These are phyloP conservation scores for Penstemon eatonii DNA, from an alignment of 257 asterid species.

Conservation along the genomic window DNA sequence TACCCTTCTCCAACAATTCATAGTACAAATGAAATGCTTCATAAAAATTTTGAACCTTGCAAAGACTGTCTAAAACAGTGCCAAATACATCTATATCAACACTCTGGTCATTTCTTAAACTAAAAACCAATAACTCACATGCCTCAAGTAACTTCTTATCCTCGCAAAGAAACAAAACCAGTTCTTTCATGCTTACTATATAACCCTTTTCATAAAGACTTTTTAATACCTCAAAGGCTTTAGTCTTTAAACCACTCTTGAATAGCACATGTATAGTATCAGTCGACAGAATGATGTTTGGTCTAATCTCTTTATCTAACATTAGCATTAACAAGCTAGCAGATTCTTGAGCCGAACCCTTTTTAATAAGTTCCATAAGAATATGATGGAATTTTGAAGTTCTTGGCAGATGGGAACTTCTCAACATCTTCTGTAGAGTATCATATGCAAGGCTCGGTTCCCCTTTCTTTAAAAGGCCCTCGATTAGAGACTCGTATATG, in stretches of 20 bases:
- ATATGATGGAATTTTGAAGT: slow-evolving; percentile 63
- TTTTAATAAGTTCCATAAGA: slow-evolving; percentile 53
- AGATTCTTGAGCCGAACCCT: slow-evolving; percentile 54
- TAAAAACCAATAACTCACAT: slow-evolving; percentile 43
- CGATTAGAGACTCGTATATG: slow-evolving; percentile 55
- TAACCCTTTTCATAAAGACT: slow-evolving; percentile 58
- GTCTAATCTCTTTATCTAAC: slow-evolving; percentile 66
- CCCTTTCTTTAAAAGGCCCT: slow-evolving; percentile 49
- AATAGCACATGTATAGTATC: slow-evolving; percentile 51
- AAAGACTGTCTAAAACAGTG: slow-evolving; percentile 49
- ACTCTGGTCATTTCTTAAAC: slow-evolving; percentile 51
- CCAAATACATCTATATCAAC: slow-evolving; percentile 33
- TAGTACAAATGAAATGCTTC: slow-evolving; percentile 74
- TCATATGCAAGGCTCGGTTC: slow-evolving; percentile 57
- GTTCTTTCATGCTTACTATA: slow-evolving; percentile 47
- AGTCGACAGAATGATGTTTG: slow-evolving; percentile 59
- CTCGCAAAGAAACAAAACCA: slow-evolving; percentile 54
- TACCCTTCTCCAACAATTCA: slow-evolving; percentile 61
- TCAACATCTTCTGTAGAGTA: slow-evolving; percentile 66
- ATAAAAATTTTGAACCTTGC: slow-evolving; percentile 35
- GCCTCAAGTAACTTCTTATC: slow-evolving; percentile 52
- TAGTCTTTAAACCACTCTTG: slow-evolving; percentile 34
- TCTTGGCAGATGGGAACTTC: slow-evolving; percentile 57
- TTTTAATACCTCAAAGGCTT: slow-evolving; percentile 52
- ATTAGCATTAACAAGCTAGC: slow-evolving; percentile 56